Conservation (phyloP, 2,329 filamentous ascomycete species). For the Fusarium keratoplasticum region DNA sequence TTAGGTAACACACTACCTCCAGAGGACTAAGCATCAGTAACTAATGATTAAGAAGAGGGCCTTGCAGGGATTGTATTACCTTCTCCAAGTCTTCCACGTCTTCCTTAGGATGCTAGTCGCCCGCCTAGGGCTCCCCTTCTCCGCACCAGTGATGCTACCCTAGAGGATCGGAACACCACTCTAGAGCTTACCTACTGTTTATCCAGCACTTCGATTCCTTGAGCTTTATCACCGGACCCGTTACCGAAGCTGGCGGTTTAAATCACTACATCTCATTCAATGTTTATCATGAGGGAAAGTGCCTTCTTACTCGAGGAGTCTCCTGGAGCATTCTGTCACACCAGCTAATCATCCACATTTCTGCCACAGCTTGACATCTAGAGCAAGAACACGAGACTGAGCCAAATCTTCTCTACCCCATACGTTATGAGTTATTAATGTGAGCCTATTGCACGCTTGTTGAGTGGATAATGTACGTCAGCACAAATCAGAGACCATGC, state of each 20-base stretch:
- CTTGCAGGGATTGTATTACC: background rate
- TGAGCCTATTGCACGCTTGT: background rate
- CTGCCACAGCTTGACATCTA: background rate
- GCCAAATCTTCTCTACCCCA: background rate
- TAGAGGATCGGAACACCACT: background rate
- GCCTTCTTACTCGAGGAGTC: no score
- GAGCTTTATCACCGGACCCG: background rate
- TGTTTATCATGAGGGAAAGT: no score
- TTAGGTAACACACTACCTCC: background rate
- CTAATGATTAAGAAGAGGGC: background rate
- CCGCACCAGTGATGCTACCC: background rate
- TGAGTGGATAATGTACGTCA: background rate
- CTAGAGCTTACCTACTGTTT: background rate
- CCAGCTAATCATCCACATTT: no score
- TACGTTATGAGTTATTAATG: background rate
- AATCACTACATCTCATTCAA: background rate
- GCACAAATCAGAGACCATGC: background rate
- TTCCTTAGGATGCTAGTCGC: background rate
- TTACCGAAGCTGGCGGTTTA: background rate
- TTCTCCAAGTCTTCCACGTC: background rate
- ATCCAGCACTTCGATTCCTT: background rate
- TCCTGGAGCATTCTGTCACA: no score
- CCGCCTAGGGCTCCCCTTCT: background rate
- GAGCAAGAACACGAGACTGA: background rate
- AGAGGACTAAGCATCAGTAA: background rate